phyloP scores from a whole-genome alignment of 495 filamentous ascomycete genomes.

The Penicillium lagena region DNA sequence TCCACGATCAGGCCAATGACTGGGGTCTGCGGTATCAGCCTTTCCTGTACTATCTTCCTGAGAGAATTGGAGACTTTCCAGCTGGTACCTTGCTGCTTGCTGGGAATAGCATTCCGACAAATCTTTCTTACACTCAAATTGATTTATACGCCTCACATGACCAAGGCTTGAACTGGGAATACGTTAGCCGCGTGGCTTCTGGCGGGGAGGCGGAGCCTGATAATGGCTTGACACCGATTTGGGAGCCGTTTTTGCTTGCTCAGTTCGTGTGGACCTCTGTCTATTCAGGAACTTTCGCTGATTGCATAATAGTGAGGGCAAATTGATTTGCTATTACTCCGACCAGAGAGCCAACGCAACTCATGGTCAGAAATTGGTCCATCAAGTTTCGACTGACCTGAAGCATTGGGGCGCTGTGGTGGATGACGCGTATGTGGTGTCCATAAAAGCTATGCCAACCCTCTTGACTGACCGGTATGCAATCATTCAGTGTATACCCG shows the following conservation, averaged over 20 bases:
- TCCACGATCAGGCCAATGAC: slow-evolving; percentile 56
- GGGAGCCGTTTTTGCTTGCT: slow-evolving; percentile 62
- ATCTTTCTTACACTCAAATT: slow-evolving; percentile 57
- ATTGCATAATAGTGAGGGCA: slow-evolving; percentile 33
- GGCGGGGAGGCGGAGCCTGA: slow-evolving; percentile 54
- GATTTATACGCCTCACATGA: slow-evolving; percentile 61
- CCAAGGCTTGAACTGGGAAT: slow-evolving; percentile 55
- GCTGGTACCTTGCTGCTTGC: slow-evolving; percentile 56
- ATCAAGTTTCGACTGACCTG: slow-evolving; percentile 53
- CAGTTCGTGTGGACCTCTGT: slow-evolving; percentile 18
- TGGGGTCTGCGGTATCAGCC: slow-evolving; percentile 65
- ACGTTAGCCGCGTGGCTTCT: slow-evolving; percentile 57
- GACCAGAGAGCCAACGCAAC: slow-evolving; percentile 56
- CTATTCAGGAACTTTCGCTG: background rate
- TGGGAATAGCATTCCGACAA: slow-evolving; percentile 56
- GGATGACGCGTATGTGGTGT: slow-evolving; percentile 46
- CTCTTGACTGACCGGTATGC: slow-evolving; percentile 1
- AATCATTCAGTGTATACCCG: slow-evolving; percentile 29
- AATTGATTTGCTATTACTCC: slow-evolving; percentile 60
- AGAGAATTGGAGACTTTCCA: slow-evolving; percentile 46
- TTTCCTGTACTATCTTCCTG: slow-evolving; percentile 53
- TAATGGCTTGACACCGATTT: slow-evolving; percentile 60
- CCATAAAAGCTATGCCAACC: background rate
- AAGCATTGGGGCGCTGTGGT: slow-evolving; percentile 51
- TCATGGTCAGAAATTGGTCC: slow-evolving; percentile 61